Percentiles rank a stretch among this genome's conserved stretches.
phyloP scores from a whole-genome alignment of 495 filamentous ascomycete genomes.

The Podospora pseudocomata region DNA sequence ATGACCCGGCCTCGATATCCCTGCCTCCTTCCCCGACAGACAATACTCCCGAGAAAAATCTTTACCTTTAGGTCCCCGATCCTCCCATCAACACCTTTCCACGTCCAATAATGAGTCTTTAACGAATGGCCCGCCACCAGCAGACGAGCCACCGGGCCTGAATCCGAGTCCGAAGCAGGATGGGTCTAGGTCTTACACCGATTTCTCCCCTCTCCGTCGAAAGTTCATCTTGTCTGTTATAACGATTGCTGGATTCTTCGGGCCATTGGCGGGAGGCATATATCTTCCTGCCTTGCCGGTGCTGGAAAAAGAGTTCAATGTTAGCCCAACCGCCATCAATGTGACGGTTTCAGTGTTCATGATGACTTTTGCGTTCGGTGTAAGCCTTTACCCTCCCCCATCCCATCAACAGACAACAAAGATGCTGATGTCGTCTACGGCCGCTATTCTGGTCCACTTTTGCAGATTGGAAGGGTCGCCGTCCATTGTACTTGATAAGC shows the following conservation, averaged over 20 bases:
- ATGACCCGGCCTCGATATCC: conserved; percentile 1
- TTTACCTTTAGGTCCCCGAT: background rate
- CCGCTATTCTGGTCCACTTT: conserved; percentile 19
- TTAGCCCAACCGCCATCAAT: conserved; percentile 17
- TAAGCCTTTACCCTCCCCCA: background rate
- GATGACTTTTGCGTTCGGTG: conserved; percentile 15
- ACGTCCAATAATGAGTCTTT: background rate
- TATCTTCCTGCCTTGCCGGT: conserved; percentile 18
- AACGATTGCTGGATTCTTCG: conserved; percentile 14
- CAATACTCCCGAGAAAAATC: background rate
- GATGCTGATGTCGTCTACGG: background rate
- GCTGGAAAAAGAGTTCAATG: conserved; percentile 15
- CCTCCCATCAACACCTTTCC: background rate
- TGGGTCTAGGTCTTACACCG: conserved; percentile 8
- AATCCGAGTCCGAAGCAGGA: conserved; percentile 1
- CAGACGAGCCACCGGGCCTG: background rate
- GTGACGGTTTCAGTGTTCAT: conserved; percentile 17
- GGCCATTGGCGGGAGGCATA: conserved; percentile 13
- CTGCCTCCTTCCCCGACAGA: conserved; percentile 3
- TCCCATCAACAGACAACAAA: background rate
- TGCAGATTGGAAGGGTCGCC: conserved; percentile 16
- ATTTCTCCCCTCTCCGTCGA: conserved; percentile 11
- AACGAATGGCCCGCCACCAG: background rate
- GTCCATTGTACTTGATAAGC: conserved; percentile 14
- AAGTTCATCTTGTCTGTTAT: conserved; percentile 13